These are phyloP conservation scores for Luvunga scandens DNA, from an alignment of 345 rosid genomes.

Conservation along the genomic window DNA sequence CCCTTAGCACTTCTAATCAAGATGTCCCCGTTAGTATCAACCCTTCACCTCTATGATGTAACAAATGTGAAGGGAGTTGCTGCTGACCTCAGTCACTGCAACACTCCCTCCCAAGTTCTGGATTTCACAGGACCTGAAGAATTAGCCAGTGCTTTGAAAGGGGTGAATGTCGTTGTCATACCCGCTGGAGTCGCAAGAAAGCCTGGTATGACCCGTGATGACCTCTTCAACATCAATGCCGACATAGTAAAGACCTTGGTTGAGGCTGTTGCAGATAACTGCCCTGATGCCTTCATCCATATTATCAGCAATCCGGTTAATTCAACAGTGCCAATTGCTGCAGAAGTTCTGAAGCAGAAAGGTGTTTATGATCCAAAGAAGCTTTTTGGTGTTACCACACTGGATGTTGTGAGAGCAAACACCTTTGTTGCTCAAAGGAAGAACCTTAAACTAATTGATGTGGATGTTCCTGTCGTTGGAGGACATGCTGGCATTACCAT, in stretches of 20 bases:
- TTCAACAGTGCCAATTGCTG: constrained; percentile 90
- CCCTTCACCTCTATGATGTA: constrained; percentile 79
- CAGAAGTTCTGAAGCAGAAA: constrained; percentile 79
- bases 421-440: constrained; percentile 86
- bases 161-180: constrained; percentile 77
- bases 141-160: constrained; percentile 67
- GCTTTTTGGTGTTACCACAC: constrained; percentile 88
- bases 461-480: constrained; percentile 91
- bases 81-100: constrained; percentile 94
- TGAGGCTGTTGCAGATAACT: constrained; percentile 85
- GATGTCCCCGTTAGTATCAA: constrained; percentile 90
- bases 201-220: constrained; percentile 98
- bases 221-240: constrained; percentile 93
- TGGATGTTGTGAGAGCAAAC: constrained; percentile 93
- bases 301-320: constrained; percentile 94
- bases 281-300: constrained; percentile 87
- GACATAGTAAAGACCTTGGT: constrained; percentile 71
- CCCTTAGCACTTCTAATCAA: constrained; percentile 81
- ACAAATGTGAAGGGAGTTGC: constrained; percentile 95
- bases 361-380: constrained; percentile 89
- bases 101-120: constrained; percentile 81
- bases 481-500: constrained; percentile 97
- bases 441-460: constrained; percentile 84
- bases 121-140: constrained; percentile 83
- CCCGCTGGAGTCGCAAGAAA: constrained; percentile 94